Base-by-base conservation (phyloP, 352 stramenopile species). In the Globisporangium lucens region DNA sequence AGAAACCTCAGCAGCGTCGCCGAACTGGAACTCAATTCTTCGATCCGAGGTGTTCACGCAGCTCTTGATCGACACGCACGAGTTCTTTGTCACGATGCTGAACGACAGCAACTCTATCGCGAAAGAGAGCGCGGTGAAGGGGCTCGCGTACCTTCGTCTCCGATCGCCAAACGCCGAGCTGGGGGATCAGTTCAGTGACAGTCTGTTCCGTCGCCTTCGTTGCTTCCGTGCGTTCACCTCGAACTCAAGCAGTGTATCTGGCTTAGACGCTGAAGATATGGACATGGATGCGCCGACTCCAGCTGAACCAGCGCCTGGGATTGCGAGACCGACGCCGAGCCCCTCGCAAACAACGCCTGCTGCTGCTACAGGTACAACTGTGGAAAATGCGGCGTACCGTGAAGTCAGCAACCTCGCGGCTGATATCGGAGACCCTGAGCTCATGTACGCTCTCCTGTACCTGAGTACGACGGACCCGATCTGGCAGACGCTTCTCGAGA, bases 371-470 rank as follows among this genome's bases (percentile, higher is more conserved):
- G 61, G 43, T 10, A 67, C 61, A 46, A 81, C 71, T 0, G 77
- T 95, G 22, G 83, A 91, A 58, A 95, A 95, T 63, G 83, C 81
- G 27, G 86, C 85, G 2, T 95, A 95, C 65, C 84, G 87, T 27
- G 87, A 95, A 74, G 85, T 95, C 10, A 93, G 87, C 73, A 91
- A 92, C 57, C 76, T 95, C 29, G 85, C 85, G 52, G 87, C 87
- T 12, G 87, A 92, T 56, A 77, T 95, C 29, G 87, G 87, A 8
- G 83, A 95, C 51, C 82, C 87, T 0, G 80, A 91, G 29, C 75
- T 95, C 27, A 90, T 95, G 84, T 95, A 95, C 66, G 79, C 80
- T 22, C 68, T 95, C 27, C 59, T 95, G 33, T 95, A 92, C 64
- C 66, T 95, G 58, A 93, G 87, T 64, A 91, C 85, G n/a, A 83